Evolutionary conservation across 2,329 filamentous ascomycete species (phyloP).

Genomic region (Penicillium sp.): DNA sequence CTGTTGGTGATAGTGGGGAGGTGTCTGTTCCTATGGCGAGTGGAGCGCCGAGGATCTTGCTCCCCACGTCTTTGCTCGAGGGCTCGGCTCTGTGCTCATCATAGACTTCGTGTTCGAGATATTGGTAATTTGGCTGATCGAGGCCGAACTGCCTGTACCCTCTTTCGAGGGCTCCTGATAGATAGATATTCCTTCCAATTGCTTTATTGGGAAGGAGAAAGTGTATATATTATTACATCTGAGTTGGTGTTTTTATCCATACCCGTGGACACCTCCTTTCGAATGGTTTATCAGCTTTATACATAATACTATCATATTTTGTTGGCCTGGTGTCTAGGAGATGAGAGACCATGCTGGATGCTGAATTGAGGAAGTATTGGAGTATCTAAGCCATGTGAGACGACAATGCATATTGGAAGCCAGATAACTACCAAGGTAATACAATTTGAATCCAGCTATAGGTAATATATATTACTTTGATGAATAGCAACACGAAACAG

Average conservation of each 20-base stretch:
- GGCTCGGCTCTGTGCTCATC: conserved; percentile 13
- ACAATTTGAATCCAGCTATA: neutral
- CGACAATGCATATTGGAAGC: neutral
- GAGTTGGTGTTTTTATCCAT: neutral
- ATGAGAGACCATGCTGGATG: too few species aligned
- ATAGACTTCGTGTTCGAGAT: neutral
- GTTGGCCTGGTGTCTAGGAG: neutral
- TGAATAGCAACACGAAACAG: neutral
- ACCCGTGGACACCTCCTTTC: neutral
- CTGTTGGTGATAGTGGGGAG: conserved; percentile 42
- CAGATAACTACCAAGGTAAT: neutral
- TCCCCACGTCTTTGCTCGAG: conserved; percentile 15
- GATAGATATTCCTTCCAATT: neutral
- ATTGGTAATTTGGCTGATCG: neutral
- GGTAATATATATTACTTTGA: neutral
- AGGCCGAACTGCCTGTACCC: too few species aligned
- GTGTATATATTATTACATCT: too few species aligned
- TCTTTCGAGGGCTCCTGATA: neutral
- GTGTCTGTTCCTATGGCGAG: conserved; percentile 43
- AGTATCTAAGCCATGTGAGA: neutral
- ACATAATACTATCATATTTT: neutral
- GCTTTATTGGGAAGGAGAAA: too few species aligned
- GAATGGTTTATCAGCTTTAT: neutral
- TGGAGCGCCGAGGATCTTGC: conserved; percentile 44
- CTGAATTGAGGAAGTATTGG: neutral